These are phyloP conservation scores for Cyamopsis tetragonoloba DNA, from an alignment of 306 rosid genomes.

Conservation along the genomic window DNA sequence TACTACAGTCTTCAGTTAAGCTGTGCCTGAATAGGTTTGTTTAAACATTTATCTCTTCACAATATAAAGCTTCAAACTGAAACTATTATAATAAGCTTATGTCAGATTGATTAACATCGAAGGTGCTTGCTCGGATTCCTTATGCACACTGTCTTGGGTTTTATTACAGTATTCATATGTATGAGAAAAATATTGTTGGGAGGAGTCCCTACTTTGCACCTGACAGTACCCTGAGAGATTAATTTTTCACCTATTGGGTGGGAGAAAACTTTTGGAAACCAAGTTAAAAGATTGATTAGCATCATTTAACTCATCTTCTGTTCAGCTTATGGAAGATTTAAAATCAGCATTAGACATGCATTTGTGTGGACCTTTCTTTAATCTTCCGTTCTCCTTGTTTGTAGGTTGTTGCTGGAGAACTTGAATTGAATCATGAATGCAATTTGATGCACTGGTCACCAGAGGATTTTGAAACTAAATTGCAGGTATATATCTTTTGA, in stretches of 20 bases:
- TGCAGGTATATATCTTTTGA: conserved; percentile 61
- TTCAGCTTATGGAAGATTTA: background rate
- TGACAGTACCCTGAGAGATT: no score
- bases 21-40: background rate
- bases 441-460: conserved; percentile 93
- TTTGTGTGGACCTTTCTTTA: conserved; percentile 4
- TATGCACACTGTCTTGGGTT: no score
- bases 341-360: background rate
- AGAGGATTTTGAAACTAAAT: conserved; percentile 85
- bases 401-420: conserved; percentile 97
- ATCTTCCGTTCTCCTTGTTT: conserved; percentile 18
- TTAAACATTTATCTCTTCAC: background rate
- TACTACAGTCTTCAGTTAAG: background rate
- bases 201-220: no score
- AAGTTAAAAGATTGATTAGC: no score
- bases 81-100: conserved; percentile 10
- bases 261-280: no score
- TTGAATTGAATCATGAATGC: conserved; percentile 83
- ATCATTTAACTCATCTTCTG: background rate
- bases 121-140: no score
- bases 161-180: no score
- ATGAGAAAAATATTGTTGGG: no score
- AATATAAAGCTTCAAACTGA: conserved; percentile 8
- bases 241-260: no score
- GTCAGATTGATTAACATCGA: background rate